phyloP scores from a whole-genome alignment of 805 yeast genomes.

The Hanseniaspora lindneri region DNA sequence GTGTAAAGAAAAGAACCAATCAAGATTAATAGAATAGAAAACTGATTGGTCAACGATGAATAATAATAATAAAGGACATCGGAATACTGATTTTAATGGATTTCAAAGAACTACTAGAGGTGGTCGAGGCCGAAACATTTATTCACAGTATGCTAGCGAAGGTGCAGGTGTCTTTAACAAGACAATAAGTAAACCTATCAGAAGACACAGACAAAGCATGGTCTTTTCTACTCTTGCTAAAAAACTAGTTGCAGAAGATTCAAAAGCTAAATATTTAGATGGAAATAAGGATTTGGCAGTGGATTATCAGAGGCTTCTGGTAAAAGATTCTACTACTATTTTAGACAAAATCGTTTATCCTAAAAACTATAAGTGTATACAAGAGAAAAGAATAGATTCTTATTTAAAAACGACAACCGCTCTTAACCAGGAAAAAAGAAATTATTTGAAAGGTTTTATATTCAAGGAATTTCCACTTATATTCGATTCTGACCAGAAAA shows the following conservation, averaged over 20 bases:
- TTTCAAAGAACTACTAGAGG: neutral
- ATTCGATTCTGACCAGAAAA: neutral
- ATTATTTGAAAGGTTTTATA: neutral
- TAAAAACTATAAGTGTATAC: neutral
- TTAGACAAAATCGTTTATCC: neutral
- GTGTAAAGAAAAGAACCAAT: too few relatives aligned
- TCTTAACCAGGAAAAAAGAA: neutral
- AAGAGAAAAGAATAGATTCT: neutral
- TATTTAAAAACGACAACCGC: neutral
- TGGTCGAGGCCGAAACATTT: conserved; percentile 19
- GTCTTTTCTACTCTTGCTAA: conserved; percentile 4
- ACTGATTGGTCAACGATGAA: too few relatives aligned
- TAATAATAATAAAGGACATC: too few relatives aligned
- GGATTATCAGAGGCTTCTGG: conserved; percentile 1
- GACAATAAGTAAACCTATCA: conserved; percentile 1
- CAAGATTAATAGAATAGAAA: too few relatives aligned
- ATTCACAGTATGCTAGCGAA: conserved; percentile 12
- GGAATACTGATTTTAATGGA: neutral
- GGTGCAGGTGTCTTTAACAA: neutral
- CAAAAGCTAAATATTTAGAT: neutral
- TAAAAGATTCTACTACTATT: neutral
- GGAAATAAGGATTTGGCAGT: neutral
- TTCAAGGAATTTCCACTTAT: neutral
- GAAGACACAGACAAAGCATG: conserved; percentile 14
- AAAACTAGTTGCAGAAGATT: conserved; percentile 7